Base-by-base conservation (phyloP, 306 rosid genomes). In the Acmispon strigosus region DNA sequence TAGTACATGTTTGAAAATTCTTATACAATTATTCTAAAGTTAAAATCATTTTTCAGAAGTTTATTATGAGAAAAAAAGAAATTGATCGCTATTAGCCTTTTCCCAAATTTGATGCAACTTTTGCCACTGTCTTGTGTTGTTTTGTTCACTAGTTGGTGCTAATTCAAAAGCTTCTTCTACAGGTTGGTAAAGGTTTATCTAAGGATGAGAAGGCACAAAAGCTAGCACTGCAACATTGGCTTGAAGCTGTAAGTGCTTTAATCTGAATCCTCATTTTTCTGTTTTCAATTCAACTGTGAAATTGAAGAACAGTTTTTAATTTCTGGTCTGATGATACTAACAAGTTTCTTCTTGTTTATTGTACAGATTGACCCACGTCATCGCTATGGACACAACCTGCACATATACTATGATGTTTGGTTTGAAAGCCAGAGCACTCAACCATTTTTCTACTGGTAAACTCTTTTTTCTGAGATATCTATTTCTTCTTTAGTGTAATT, bases 131-230 rank as follows among this genome's bases (percentile, higher is more conserved):
- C 37, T 41, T 41, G 18, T 32, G 10, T 62, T 66, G 32, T 34
- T 55, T 58, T 71, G 16, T 15, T 57, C 50, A 7, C 9, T 53
- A 54, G 56, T 76, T 36, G 20, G 42, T 65, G 34, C 77, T 69
- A 55, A 69, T 47, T 34, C 68, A 13, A 62, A 12, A 13, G 9
- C 58, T 60, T 27, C 41, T 24, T 7, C 36, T 58, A 5, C 76
- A 91, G 97, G 92, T 92, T 15, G 99, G 99, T 37, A 94, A 94
- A 79, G 99, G 99, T 78, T 83, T 94, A 82, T 91, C 95, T n/a
- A 94, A 94, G 77, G 88, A 94, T 74, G 99, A 89, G 20, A 94
- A 94, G 75, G 99, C 99, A n/a, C 96, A 91, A 76, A 94, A 91
- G 62, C 68, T 94, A 18, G 96, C 99, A 60, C 89, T 91, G 4